Base-by-base conservation (phyloP, 2,329 filamentous ascomycete species). In the Penicillium sp. region DNA sequence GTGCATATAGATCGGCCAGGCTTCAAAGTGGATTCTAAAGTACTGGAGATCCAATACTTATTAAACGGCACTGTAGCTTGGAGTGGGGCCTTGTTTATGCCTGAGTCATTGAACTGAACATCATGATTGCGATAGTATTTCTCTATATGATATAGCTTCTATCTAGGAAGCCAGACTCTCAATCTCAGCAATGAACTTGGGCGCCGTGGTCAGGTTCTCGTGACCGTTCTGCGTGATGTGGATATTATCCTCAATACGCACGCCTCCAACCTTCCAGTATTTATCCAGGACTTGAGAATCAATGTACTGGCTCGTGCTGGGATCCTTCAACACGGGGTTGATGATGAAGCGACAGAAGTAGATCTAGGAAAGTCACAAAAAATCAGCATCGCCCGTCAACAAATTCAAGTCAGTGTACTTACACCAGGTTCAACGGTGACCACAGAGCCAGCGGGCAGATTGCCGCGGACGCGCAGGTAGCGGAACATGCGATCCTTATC, bases 311-410 rank as follows among this genome's bases (percentile, higher is more conserved):
- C 83, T 81, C 66, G 92, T 85, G 45, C 84, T 82, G 0, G 88
- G 84, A 60, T 92, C 85, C 45, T 85, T 80, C 11, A 96, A 78
- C 68, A 88, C 94, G 0, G 91, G 89, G 42, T 88, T 83, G 57
- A 97, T 89, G 60, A 95, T 95, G 69, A 92, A 96, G 18, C 85
- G 83, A 74, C 90, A 96, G 73, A 97, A 97, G 76, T 97, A 97
- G 58, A 93, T 86, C 84, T 86, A 45, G 18, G 8, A 34, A n/a
- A 13, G 13, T n/a, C 3, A 18, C 18, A 47, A 27, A 50, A 16
- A 32, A 9, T 46, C 39, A 62, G 36, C 27, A 47, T 21, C 9
- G 38, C 13, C 16, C 32, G 13, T 6, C 6, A 29, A 48, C 21
- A 31, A 29, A n/a, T n/a, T 22, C 9, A 22, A 14, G 6, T 21